Evolutionary conservation across 306 rosid genomes (phyloP).

Genomic region (Lagenaria siceraria): DNA sequence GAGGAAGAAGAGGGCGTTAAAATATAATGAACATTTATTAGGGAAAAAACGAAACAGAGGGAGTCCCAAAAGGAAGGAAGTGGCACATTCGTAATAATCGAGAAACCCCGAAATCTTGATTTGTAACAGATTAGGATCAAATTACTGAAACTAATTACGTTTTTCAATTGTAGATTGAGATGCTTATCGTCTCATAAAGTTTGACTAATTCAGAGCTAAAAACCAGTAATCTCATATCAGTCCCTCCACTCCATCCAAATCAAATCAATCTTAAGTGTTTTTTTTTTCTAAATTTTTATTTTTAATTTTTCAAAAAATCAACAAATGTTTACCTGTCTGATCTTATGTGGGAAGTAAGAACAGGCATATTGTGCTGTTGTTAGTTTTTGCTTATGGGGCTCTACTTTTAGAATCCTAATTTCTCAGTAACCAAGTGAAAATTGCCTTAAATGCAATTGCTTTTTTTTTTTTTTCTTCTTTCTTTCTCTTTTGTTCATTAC

Average conservation of each 20-base stretch:
- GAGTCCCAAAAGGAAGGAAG: slow-evolving; percentile 2
- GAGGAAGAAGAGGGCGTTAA: not conserved
- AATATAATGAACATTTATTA: slow-evolving; percentile 9
- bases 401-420: not conserved
- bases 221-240: not conserved
- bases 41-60: slow-evolving; percentile 4
- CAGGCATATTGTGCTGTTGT: not conserved
- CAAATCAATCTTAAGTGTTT: not conserved
- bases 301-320: not conserved
- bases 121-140: not conserved
- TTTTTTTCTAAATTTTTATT: not conserved
- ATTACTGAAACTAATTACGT: not conserved
- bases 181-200: not conserved
- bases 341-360: not conserved
- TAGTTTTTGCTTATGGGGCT: not conserved
- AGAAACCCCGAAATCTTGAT: not conserved
- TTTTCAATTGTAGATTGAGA: not conserved
- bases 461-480: too few relatives aligned
- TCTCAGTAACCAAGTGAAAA: not conserved
- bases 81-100: slow-evolving; percentile 6
- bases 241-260: not conserved
- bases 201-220: not conserved
- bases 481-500: not conserved
- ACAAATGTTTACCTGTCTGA: not conserved
- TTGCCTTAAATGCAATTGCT: not conserved